Evolutionary conservation across 1,139 yeast genomes (phyloP).

Genomic region (Zygosaccharomyces pseudobailii): DNA sequence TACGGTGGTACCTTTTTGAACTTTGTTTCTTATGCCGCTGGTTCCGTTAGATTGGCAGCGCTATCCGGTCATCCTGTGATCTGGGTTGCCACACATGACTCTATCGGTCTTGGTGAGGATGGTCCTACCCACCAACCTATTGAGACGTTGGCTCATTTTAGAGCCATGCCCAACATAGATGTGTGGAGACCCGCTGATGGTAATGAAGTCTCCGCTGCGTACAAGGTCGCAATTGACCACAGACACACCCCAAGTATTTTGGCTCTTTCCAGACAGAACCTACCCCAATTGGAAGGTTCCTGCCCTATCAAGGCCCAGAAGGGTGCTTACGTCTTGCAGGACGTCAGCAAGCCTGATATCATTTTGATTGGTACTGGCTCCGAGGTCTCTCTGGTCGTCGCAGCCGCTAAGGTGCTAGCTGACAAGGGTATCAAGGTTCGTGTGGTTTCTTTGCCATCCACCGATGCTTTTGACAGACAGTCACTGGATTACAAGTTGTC

Average conservation of each 20-base stretch:
- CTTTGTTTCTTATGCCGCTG: slow-evolving; percentile 96
- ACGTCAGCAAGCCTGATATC: slow-evolving; percentile 61
- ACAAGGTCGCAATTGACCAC: slow-evolving; percentile 69
- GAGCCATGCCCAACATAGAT: slow-evolving; percentile 91
- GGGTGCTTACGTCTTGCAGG: slow-evolving; percentile 88
- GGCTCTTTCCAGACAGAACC: slow-evolving; percentile 95
- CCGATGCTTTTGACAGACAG: slow-evolving; percentile 85
- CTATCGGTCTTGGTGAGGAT: slow-evolving; percentile 98
- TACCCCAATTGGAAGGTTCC: slow-evolving; percentile 95
- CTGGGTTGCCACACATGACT: slow-evolving; percentile 99
- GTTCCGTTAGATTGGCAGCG: slow-evolving; percentile 94
- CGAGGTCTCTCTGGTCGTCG: slow-evolving; percentile 82
- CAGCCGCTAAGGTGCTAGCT: slow-evolving; percentile 68
- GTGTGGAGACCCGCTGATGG: slow-evolving; percentile 99
- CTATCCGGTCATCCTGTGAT: slow-evolving; percentile 89
- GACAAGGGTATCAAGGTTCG: slow-evolving; percentile 67
- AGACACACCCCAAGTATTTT: slow-evolving; percentile 78
- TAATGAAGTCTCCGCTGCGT: slow-evolving; percentile 97
- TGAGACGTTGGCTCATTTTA: slow-evolving; percentile 96
- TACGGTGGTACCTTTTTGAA: slow-evolving; percentile 98
- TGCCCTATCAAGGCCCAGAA: slow-evolving; percentile 84
- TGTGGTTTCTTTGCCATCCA: slow-evolving; percentile 92
- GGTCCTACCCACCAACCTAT: slow-evolving; percentile 99
- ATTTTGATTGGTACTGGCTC: slow-evolving; percentile 92
- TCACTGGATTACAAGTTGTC: slow-evolving; percentile 70